phyloP scores from a whole-genome alignment of 208 protist genomes.

The Herpetomonas muscarum region DNA sequence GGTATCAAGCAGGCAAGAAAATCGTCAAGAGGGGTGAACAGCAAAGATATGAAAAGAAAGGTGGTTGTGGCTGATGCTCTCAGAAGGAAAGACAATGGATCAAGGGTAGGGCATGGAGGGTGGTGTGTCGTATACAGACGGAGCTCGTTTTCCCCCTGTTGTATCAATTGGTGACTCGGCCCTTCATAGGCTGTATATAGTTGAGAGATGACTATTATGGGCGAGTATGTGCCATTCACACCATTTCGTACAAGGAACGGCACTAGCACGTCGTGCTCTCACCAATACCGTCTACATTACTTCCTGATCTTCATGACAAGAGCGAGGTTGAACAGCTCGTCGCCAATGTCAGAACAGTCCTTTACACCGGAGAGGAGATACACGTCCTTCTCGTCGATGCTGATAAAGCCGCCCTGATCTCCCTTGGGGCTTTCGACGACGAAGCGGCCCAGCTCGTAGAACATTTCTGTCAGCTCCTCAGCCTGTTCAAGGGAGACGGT shows the following conservation, averaged over 20 bases:
- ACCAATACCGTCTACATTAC: constrained; percentile 4
- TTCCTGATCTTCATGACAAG: constrained; percentile 47
- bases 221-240: neutral
- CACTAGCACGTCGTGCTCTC: neutral
- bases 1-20: neutral
- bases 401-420: constrained; percentile 74
- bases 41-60: neutral
- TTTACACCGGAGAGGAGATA: constrained; percentile 58
- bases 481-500: constrained; percentile 56
- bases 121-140: too few relatives aligned
- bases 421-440: constrained; percentile 68
- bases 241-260: too few relatives aligned
- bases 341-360: constrained; percentile 67
- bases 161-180: constrained; percentile 8
- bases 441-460: constrained; percentile 79
- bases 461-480: constrained; percentile 73
- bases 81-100: too few relatives aligned
- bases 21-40: neutral
- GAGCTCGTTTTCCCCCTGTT: constrained; percentile 2
- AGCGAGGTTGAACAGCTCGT: constrained; percentile 78
- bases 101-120: neutral
- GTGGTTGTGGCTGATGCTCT: too few relatives aligned
- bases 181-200: too few relatives aligned
- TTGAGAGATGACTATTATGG: neutral
- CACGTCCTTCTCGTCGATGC: constrained; percentile 76